phyloP scores from a whole-genome alignment of 768 basidiomycete genomes.

The Boletus reticuloceps region DNA sequence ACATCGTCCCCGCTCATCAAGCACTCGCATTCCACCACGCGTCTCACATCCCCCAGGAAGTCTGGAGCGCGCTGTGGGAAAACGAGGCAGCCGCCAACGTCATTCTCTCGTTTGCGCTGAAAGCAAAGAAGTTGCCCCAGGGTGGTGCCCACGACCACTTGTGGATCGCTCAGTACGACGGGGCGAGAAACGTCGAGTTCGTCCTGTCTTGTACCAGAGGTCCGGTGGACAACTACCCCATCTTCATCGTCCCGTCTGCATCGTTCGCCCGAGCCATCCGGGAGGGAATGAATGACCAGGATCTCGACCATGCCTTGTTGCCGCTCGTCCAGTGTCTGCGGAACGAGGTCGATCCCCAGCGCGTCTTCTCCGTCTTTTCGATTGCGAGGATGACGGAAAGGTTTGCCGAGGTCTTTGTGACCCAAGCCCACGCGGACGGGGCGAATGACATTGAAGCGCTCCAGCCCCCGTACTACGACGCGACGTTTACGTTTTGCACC shows the following conservation, averaged over 20 bases:
- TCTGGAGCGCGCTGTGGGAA: conserved; percentile 28
- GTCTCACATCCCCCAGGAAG: conserved; percentile 14
- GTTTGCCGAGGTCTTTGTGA: conserved; percentile 44
- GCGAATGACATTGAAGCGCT: conserved; percentile 19
- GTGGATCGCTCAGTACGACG: conserved; percentile 32
- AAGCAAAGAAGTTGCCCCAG: conserved; percentile 11
- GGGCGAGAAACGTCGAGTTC: conserved; percentile 7
- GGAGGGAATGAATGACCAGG: not conserved
- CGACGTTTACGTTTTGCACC: conserved; percentile 57
- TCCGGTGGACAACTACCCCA: conserved; percentile 1
- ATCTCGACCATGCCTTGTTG: not conserved
- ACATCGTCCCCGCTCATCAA: not conserved
- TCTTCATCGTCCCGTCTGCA: conserved; percentile 16
- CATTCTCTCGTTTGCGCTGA: conserved; percentile 37
- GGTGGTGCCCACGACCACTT: conserved; percentile 2
- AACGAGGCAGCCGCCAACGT: conserved; percentile 37
- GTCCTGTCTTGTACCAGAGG: conserved; percentile 10
- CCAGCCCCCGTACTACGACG: conserved; percentile 55
- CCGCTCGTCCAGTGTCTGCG: conserved; percentile 11
- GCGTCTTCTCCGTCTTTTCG: conserved; percentile 65
- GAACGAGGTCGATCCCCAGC: conserved; percentile 1
- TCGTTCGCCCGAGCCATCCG: not conserved
- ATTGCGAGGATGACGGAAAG: conserved; percentile 39
- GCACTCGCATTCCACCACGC: conserved; percentile 5
- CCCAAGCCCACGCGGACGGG: conserved; percentile 31